Evolutionary conservation across 2,329 filamentous ascomycete genomes (phyloP), one percentile per base, ranked within the genome.

Genomic region (Mollisiaceae sp.): DNA sequence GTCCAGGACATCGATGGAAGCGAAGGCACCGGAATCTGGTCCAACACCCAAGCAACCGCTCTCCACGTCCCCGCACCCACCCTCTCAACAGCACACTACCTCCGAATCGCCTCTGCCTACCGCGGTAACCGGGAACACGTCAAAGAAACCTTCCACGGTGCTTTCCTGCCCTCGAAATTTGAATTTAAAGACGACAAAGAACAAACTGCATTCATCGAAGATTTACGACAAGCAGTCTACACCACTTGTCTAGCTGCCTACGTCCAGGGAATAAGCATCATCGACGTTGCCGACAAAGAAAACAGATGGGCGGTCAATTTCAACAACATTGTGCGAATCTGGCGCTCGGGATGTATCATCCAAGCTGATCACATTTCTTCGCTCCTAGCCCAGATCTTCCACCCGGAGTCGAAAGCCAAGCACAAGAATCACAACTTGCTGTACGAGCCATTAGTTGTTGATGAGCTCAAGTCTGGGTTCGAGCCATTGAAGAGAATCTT

Each of bases 301-400:
- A 82, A 90, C 72, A 80, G 81, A 38, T 91, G 89, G 89, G 79
- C 80, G 47, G 81, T 88, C 64, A 76, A 85, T 69, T 84, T 84
- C 70, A 73, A 74, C 15, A 78, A 81, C 35, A 79, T 86, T 2
- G 77, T 87, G 56, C 81, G 85, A 72, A 87, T 91, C 69, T 91
- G 89, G 89, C 83, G 87, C 1, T 86, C 82, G 0, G 89, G 90
- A 8, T 91, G 89, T 76, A 91, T 92, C 75, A 91, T 92, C 73
- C 85, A 89, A 71, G 83, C 86, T 0, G 88, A 91, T 69, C 82
- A 86, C 69, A 88, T 92, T 66, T 83, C 84, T 2, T 83, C 88
- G 59, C 75, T 91, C 36, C 79, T 91, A 2, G 79, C 81, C 6
- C 75, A 77, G 0, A 78, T 85, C 57, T 83, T 78, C 65, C 65